phyloP scores from a whole-genome alignment of 2,329 filamentous ascomycete species.

The Metarhizium guizhouense region DNA sequence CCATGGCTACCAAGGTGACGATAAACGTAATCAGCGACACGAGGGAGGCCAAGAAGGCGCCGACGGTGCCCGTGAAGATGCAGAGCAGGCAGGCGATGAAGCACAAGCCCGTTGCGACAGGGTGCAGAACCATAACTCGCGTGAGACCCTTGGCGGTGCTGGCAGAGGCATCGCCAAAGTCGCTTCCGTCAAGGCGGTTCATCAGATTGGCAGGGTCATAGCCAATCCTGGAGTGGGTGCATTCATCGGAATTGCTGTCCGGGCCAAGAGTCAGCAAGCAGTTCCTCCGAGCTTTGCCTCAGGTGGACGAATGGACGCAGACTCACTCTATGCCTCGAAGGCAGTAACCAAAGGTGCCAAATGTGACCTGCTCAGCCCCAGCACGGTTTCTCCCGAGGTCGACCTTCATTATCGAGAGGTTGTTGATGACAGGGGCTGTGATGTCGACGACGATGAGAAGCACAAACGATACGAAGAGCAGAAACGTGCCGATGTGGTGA shows the following conservation, averaged over 20 bases:
- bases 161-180: slow-evolving; percentile 33
- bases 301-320: neutral
- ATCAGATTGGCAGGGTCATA: slow-evolving; percentile 45
- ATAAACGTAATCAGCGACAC: slow-evolving; percentile 42
- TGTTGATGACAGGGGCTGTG: slow-evolving; percentile 48
- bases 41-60: slow-evolving; percentile 41
- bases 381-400: slow-evolving; percentile 29
- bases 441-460: slow-evolving; percentile 51
- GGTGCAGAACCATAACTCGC: slow-evolving; percentile 53
- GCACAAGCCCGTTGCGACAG: slow-evolving; percentile 45
- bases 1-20: slow-evolving; percentile 37
- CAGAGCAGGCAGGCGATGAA: slow-evolving; percentile 52
- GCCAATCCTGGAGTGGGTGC: slow-evolving; percentile 40
- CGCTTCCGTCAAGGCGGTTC: slow-evolving; percentile 22
- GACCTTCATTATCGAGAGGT: slow-evolving; percentile 45
- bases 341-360: slow-evolving; percentile 56
- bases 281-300: neutral
- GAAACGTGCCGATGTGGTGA: slow-evolving; percentile 48
- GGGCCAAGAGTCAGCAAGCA: neutral
- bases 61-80: slow-evolving; percentile 41
- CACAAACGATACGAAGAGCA: slow-evolving; percentile 45
- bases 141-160: slow-evolving; percentile 42
- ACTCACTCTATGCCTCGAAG: slow-evolving; percentile 19
- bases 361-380: slow-evolving; percentile 31
- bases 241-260: slow-evolving; percentile 31